Evolutionary conservation across 208 protist genomes (phyloP), one percentile per base, ranked within the genome.

Genomic region (Trypanosoma congolense): DNA sequence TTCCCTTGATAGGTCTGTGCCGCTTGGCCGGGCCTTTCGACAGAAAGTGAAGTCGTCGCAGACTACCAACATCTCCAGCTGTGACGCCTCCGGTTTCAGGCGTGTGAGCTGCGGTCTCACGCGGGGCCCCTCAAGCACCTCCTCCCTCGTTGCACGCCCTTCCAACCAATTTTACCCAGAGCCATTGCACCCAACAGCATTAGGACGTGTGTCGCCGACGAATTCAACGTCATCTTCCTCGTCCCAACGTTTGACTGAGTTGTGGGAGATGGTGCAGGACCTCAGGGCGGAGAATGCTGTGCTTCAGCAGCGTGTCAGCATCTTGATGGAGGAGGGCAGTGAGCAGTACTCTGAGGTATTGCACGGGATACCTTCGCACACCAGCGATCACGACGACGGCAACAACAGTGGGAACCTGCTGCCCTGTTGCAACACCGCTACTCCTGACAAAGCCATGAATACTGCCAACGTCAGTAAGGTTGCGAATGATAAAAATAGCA

Each of bases 211-310:
- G 14, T 44, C 50, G 12, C 0, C 19, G 28, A 22, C 21, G 1
- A 46, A 8, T 25, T 25, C 31, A 2, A 24, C 47, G 16, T 1
- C 45, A 12, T 46, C 33, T 0, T 55, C 45, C 0, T 44, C 56
- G 4, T 55, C 47, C 21, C 41, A 55, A 31, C 49, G 25, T 21
- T 12, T 68, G 16, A 30, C 45, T 16, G 44, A 65, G 21, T 45
- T 65, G 10, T 61, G 66, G 45, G 46, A 45, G 40, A 49, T 51
- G 6, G 53, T 74, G 49, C 68, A 72, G 44, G 74, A 69, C 5
- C 58, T 80, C 44, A 68, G 47, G 9, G 60, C 66, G 10, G 74
- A 80, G 44, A 80, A 80, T 50, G 47, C 52, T 4, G 48, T 76
- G 19, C 48, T 76, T 14, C 74, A 70, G 22, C 74, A 80, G 47